Evolutionary conservation across 257 asterid species (phyloP), one percentile per base, ranked within the genome.

Genomic region (Solanum piurae): DNA sequence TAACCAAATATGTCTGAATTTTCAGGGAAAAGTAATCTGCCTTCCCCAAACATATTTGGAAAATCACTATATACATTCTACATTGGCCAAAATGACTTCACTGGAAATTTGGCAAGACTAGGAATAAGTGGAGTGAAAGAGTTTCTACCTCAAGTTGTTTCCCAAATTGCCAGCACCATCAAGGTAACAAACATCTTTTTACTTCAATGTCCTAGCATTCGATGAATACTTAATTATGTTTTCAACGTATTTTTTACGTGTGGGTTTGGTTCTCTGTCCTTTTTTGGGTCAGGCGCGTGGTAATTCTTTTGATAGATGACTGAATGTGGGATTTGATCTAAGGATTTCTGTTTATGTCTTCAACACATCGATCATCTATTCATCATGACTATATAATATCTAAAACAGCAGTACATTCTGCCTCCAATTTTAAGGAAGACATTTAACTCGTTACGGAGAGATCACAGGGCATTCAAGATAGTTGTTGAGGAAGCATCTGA

Each of bases 41-140:
- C 98, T n/a, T 86, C 88, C 10, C 92, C 94, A 2, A 87, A 89
- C 88, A 88, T 93, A 91, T 94, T 95, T 60, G 94, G 94, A 31
- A 93, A 93, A 34, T 89, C 98, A 60, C 90, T 94, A 16, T 95
- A 92, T 87, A 90, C 92, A 71, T 93, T 95, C 92, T 91, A 92
- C 88, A 92, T 92, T 38, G 98, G 98, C 75, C 98, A 93, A 87
- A 90, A 94, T 69, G 98, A 95, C 86, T 90, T 95, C 87, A 90
- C 97, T 8, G 88, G 91, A 72, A 86, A 90, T 87, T 76, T 93
- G 74, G 90, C 89, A 20, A 86, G 90, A 16, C 44, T 91, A 23
- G 94, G 98, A 13, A 62, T 92, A 29, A 88, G 42, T 49, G 98
- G 94, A 83, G 91, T 91, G 6, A 89, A 89, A 86, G 85, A 91